Percentiles rank a stretch among this genome's conserved stretches.
phyloP scores from a whole-genome alignment of 805 yeast genomes.

The Saitoella complicata region DNA sequence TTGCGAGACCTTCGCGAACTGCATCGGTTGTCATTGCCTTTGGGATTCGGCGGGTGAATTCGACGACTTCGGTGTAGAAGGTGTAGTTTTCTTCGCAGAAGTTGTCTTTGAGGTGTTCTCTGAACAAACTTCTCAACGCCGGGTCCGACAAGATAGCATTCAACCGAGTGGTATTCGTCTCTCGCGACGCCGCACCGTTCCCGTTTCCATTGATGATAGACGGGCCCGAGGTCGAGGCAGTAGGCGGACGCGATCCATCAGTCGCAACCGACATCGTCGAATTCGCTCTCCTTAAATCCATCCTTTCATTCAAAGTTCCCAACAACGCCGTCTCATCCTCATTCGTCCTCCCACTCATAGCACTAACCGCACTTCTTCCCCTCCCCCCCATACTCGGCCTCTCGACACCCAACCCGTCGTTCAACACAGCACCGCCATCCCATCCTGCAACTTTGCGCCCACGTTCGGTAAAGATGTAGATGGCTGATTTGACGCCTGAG shows the following conservation, averaged over 20 bases:
- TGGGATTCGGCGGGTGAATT: background rate
- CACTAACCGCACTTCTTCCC: no score
- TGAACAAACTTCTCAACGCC: constrained; percentile 52
- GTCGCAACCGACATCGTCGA: background rate
- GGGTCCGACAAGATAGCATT: constrained; percentile 49
- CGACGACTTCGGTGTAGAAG: constrained; percentile 35
- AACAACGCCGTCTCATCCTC: no score
- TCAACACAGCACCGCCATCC: background rate
- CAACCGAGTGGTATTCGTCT: constrained; percentile 12
- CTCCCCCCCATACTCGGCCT: no score
- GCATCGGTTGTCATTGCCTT: background rate
- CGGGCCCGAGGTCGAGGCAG: no score
- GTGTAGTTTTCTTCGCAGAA: constrained; percentile 64
- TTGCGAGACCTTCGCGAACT: constrained; percentile 24
- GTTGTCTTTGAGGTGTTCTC: constrained; percentile 45
- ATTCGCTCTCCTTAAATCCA: background rate
- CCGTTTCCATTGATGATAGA: no score
- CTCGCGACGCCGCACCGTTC: constrained; percentile 1
- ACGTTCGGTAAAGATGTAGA: constrained; percentile 6
- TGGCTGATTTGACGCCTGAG: constrained; percentile 3
- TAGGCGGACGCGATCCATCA: background rate
- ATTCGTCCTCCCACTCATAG: no score
- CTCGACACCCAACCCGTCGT: no score
- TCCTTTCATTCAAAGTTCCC: background rate
- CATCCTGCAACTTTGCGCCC: constrained; percentile 9